Evolutionary conservation across 495 filamentous ascomycete genomes (phyloP).

Genomic region (Hypomontagnella monticulosa): DNA sequence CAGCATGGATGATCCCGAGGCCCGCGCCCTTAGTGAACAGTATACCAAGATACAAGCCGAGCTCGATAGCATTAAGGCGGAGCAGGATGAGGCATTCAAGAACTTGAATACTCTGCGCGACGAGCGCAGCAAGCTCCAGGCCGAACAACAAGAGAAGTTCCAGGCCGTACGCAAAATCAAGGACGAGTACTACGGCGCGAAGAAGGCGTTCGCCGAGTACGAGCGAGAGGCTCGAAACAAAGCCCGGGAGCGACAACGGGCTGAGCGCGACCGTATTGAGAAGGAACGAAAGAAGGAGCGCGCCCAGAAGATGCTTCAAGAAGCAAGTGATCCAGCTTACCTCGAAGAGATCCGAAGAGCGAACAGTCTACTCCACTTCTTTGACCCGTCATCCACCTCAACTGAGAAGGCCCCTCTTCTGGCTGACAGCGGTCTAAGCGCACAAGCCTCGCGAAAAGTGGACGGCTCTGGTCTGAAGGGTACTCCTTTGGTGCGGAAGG

Average conservation of each 20-base stretch:
- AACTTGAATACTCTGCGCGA: constrained; percentile 87
- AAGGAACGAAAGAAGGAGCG: constrained; percentile 85
- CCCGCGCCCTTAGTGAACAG: constrained; percentile 83
- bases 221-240: constrained; percentile 80
- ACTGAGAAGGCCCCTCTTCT: constrained; percentile 72
- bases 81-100: constrained; percentile 89
- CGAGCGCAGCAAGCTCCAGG: constrained; percentile 81
- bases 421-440: constrained; percentile 67
- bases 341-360: constrained; percentile 88
- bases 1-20: constrained; percentile 88
- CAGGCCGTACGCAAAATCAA: constrained; percentile 80
- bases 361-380: constrained; percentile 85
- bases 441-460: constrained; percentile 81
- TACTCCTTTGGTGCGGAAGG: constrained; percentile 77
- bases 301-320: constrained; percentile 85
- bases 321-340: constrained; percentile 89
- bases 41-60: constrained; percentile 85
- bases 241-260: constrained; percentile 63
- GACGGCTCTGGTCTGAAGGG: constrained; percentile 83
- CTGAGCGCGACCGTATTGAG: constrained; percentile 80
- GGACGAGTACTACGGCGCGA: constrained; percentile 81
- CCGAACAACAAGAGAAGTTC: constrained; percentile 86
- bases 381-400: constrained; percentile 75
- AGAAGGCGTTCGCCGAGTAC: constrained; percentile 79
- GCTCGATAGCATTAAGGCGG: constrained; percentile 85